Evolutionary conservation across 768 basidiomycete genomes (phyloP).

Genomic region (Pleurotus platypus): DNA sequence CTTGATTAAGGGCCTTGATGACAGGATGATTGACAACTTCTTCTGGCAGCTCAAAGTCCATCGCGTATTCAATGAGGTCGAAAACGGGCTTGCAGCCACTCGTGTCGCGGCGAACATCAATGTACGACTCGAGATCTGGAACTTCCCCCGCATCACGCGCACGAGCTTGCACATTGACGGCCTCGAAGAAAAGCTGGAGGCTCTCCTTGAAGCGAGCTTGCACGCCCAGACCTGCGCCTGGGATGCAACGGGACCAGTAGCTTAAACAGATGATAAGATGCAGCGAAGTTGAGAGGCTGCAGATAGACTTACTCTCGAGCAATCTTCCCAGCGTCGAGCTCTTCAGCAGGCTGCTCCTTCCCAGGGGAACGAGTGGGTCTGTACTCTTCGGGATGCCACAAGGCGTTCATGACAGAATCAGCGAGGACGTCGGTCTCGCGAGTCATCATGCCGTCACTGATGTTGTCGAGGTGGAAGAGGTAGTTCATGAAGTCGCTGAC

Average conservation of each 20-base stretch:
- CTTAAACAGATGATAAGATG: slow-evolving; percentile 29
- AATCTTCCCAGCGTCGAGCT: slow-evolving; percentile 56
- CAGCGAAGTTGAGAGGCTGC: slow-evolving; percentile 5
- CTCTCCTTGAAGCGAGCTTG: slow-evolving; percentile 72
- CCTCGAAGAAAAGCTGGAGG: slow-evolving; percentile 64
- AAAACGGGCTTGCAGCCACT: slow-evolving; percentile 67
- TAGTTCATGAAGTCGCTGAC: slow-evolving; percentile 69
- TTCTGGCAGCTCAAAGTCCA: slow-evolving; percentile 68
- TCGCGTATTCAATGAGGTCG: slow-evolving; percentile 73
- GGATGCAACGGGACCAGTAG: slow-evolving; percentile 64
- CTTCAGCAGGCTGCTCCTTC: slow-evolving; percentile 34
- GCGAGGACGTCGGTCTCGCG: slow-evolving; percentile 55
- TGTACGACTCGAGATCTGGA: slow-evolving; percentile 73
- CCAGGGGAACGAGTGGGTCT: slow-evolving; percentile 38
- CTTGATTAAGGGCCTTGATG: slow-evolving; percentile 57
- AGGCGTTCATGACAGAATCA: slow-evolving; percentile 67
- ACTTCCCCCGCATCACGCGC: slow-evolving; percentile 50
- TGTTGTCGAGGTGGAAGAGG: slow-evolving; percentile 62
- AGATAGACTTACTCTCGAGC: slow-evolving; percentile 58
- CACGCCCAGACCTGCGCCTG: slow-evolving; percentile 50
- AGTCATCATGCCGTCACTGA: slow-evolving; percentile 77
- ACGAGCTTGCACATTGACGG: slow-evolving; percentile 58
- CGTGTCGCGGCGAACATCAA: slow-evolving; percentile 60
- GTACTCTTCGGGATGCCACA: slow-evolving; percentile 54
- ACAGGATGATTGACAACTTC: slow-evolving; percentile 64